Conservation (phyloP, 805 yeast species). For the Wickerhamomyces rabaulensis region DNA sequence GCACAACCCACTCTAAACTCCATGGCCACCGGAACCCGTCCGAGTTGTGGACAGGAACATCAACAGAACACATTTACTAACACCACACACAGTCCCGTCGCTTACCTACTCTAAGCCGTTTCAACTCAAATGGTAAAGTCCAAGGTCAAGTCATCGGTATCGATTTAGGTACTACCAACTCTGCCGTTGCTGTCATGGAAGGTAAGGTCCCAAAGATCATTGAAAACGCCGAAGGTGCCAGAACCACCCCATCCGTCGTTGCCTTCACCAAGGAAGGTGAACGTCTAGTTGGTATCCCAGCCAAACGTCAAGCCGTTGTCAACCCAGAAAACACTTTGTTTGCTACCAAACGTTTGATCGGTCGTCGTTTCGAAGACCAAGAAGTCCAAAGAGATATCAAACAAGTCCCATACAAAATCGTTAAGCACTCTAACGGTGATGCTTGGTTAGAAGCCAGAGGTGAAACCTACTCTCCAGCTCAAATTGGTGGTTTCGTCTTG, state of each 20-base stretch:
- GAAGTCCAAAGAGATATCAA: constrained; percentile 69
- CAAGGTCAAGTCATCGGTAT: constrained; percentile 61
- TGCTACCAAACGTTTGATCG: constrained; percentile 80
- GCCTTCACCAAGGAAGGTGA: constrained; percentile 53
- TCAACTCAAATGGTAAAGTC: constrained; percentile 45
- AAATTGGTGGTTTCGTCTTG: constrained; percentile 63
- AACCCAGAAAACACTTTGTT: constrained; percentile 77
- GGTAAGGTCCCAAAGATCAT: constrained; percentile 55
- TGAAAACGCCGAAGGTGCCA: constrained; percentile 75
- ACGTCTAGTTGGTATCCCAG: constrained; percentile 63
- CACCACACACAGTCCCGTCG: constrained; percentile 16
- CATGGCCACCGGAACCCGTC: neutral
- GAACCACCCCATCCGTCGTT: constrained; percentile 56
- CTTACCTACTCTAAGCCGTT: constrained; percentile 32
- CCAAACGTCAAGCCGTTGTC: constrained; percentile 73
- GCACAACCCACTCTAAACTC: neutral
- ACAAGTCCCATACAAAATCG: constrained; percentile 60
- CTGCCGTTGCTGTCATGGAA: constrained; percentile 65
- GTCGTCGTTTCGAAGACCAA: constrained; percentile 62
- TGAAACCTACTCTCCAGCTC: constrained; percentile 59
- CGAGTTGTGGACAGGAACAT: neutral
- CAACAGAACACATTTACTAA: constrained; percentile 7
- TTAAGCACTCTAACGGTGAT: constrained; percentile 57
- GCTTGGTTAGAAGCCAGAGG: constrained; percentile 53
- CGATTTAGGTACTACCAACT: constrained; percentile 83